Evolutionary conservation across 352 stramenopile species (phyloP), one percentile per base, ranked within the genome.

Genomic region (Nothophytophthora sp.): DNA sequence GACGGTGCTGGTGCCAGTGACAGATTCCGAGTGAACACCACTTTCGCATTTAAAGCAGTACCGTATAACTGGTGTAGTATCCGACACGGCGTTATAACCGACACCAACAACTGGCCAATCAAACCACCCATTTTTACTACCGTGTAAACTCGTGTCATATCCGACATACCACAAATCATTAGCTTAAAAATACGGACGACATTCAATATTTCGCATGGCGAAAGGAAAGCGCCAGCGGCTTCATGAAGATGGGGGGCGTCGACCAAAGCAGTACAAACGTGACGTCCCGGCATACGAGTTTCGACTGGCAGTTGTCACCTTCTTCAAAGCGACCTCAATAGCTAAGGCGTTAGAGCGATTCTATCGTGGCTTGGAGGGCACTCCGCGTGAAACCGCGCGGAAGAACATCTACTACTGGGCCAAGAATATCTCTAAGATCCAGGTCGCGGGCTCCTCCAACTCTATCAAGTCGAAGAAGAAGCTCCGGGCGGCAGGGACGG

Each of bases 381-480:
- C 50, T 23, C 5, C 15, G 2, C 30, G 38, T 15, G 39, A 50
- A 5, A 45, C 50, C 10, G 36, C 36, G 25, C 9, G 30, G 16
- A 58, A 58, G 50, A 58, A 36, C 38, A 27, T 50, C 23, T 50
- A 50, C 39, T 11, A 37, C 16, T 39, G 32, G 39, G 11, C 25
- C 5, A 41, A 58, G 40, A 34, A 32, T 8, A 28, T 23, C 7
- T 6, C 18, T 16, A 57, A 30, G 5, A 50, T 20, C 41, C 27
- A 29, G 12, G 16, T 4, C 16, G 12, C n/a, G 22, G 25, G 20
- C 2, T 16, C 8, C 18, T 30, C 15, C 13, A 28, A 32, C 29
- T 8, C 32, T 5, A 5, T 49, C 1, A 41, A 33, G 19, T 29
- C 42, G 30, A 18, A 40, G 10, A 38, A 40, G 28, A 18, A 9